phyloP scores from a whole-genome alignment of 2,329 filamentous ascomycete genomes.

The Fusarium sublunatum region DNA sequence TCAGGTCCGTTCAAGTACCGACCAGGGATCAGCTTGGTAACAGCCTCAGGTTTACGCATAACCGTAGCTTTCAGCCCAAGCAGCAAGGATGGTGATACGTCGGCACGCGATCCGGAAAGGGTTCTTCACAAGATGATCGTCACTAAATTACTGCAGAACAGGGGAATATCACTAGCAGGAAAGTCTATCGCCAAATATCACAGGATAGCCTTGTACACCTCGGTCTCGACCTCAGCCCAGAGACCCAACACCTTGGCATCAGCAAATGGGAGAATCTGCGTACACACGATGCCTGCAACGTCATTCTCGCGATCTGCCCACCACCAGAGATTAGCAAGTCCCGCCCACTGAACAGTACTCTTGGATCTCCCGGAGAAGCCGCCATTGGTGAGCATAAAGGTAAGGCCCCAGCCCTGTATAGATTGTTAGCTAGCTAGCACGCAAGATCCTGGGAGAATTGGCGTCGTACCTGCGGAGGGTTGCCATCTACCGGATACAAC shows the following conservation, averaged over 20 bases:
- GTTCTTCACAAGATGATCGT: neutral
- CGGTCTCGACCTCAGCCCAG: conserved; percentile 55
- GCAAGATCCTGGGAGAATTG: too few species aligned
- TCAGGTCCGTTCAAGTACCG: neutral
- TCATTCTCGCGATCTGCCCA: conserved; percentile 71
- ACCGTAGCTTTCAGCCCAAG: neutral
- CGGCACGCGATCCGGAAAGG: neutral
- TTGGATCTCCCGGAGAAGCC: conserved; percentile 63
- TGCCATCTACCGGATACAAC: conserved; percentile 58
- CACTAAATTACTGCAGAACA: too few species aligned
- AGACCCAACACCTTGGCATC: conserved; percentile 56
- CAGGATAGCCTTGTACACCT: conserved; percentile 50
- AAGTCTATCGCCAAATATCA: neutral
- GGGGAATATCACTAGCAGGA: too few species aligned
- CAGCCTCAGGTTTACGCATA: neutral
- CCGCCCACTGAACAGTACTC: conserved; percentile 67
- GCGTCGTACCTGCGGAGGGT: conserved; percentile 59
- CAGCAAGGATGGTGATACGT: neutral
- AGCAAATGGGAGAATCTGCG: conserved; percentile 63
- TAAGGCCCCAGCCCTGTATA: conserved; percentile 69
- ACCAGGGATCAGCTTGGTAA: neutral
- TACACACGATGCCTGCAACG: conserved; percentile 63
- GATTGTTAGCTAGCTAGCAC: neutral
- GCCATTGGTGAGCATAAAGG: conserved; percentile 64
- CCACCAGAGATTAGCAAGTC: conserved; percentile 70